A percentile compares a stretch with the other conserved stretches of the same genome.
Conservation (phyloP, 2,329 filamentous ascomycete genomes). For the Fusarium phyllophilum region DNA sequence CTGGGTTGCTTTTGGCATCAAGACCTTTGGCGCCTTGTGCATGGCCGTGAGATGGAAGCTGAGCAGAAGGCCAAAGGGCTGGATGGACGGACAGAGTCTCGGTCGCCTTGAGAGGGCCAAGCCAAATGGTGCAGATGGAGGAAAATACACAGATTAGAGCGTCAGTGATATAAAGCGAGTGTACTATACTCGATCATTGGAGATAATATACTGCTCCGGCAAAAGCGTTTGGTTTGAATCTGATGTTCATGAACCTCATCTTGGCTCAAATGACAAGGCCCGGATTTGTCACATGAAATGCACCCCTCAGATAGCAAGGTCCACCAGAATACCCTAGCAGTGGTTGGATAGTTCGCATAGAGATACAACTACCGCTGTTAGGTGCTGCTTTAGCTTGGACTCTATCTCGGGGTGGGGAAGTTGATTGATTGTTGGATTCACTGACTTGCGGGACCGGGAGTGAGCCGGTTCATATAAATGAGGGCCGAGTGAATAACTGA, state of each 20-base stretch:
- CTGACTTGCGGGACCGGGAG: conserved; percentile 19
- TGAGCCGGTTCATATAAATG: neutral
- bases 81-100: conserved; percentile 39
- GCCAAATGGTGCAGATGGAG: conserved; percentile 4
- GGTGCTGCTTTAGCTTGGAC: conserved; percentile 9
- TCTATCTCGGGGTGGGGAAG: conserved; percentile 14
- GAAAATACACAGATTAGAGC: conserved; percentile 35
- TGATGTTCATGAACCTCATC: neutral
- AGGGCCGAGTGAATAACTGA: neutral
- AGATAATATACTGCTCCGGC: neutral
- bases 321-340: conserved; percentile 1
- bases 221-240: neutral
- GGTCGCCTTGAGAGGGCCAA: conserved; percentile 24
- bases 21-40: conserved; percentile 32
- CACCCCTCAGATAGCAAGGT: conserved; percentile 23
- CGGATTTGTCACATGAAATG: conserved; percentile 22
- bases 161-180: neutral
- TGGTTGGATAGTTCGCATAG: conserved; percentile 11
- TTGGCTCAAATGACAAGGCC: conserved; percentile 2
- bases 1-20: conserved; percentile 36
- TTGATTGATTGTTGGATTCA: conserved; percentile 14
- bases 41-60: conserved; percentile 39
- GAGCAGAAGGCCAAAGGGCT: conserved; percentile 40
- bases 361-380: neutral
- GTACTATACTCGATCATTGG: neutral